These are phyloP conservation scores for Talaromyces thailandensis DNA, from an alignment of 495 filamentous ascomycete species.

Conservation along the genomic window DNA sequence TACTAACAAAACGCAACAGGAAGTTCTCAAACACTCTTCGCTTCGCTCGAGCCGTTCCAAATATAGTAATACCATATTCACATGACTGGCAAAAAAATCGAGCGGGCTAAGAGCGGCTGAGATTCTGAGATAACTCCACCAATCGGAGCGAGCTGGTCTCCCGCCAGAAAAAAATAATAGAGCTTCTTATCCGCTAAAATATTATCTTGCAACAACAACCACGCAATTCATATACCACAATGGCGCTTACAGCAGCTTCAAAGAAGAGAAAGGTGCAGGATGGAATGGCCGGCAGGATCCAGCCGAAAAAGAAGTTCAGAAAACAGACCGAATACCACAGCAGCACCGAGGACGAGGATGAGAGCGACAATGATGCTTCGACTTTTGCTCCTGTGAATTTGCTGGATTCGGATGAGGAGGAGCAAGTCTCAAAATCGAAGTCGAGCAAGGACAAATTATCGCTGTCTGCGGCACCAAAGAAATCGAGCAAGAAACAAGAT, in stretches of 20 bases:
- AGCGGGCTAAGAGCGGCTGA: no score
- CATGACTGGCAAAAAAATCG: no score
- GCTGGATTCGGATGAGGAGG: conserved; percentile 58
- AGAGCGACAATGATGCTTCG: conserved; percentile 29
- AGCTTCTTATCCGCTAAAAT: background rate
- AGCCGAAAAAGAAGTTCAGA: conserved; percentile 61
- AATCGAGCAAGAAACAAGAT: background rate
- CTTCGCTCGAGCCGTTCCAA: no score
- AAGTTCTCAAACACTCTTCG: no score
- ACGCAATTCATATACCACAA: background rate
- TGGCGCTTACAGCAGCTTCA: conserved; percentile 18
- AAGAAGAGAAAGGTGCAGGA: conserved; percentile 56
- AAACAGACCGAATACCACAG: conserved; percentile 66
- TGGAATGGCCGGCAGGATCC: conserved; percentile 43
- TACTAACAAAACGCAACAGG: no score
- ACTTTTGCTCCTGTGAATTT: conserved; percentile 56
- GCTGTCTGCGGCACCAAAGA: background rate
- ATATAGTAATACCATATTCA: no score
- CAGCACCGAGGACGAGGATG: conserved; percentile 48
- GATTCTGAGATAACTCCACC: no score
- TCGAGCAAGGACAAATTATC: background rate
- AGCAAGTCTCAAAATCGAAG: conserved; percentile 10
- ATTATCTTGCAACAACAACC: background rate
- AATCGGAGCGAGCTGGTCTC: conserved; percentile 25
- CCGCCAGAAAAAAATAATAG: conserved; percentile 13